Percentiles rank a stretch among this genome's conserved stretches.
Evolutionary conservation across 1,139 yeast genomes (phyloP).

Genomic region (Taphrina communis): DNA sequence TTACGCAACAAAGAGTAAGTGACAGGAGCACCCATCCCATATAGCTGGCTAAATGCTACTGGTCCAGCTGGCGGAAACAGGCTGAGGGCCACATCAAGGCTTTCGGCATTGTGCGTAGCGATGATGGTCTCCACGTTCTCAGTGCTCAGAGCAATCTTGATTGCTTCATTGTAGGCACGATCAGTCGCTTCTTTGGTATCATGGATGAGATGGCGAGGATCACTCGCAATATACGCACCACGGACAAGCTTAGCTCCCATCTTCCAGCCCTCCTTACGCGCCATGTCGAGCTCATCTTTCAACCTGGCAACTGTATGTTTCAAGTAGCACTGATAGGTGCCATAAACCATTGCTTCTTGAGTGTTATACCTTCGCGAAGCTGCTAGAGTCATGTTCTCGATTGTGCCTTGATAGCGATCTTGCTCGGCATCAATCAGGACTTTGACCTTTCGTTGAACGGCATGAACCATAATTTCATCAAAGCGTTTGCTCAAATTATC

Average conservation of each 20-base stretch:
- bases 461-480: slow-evolving; percentile 48
- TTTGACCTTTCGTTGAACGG: slow-evolving; percentile 74
- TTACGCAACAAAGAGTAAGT: slow-evolving; percentile 74
- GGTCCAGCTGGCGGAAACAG: slow-evolving; percentile 40
- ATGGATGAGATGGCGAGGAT: slow-evolving; percentile 79
- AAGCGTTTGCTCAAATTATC: slow-evolving; percentile 55
- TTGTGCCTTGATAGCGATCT: slow-evolving; percentile 84
- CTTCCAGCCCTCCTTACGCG: slow-evolving; percentile 66
- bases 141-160: slow-evolving; percentile 56
- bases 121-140: slow-evolving; percentile 74
- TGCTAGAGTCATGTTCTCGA: slow-evolving; percentile 84
- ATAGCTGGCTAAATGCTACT: slow-evolving; percentile 71
- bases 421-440: slow-evolving; percentile 94
- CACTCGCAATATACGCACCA: slow-evolving; percentile 95
- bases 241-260: slow-evolving; percentile 92
- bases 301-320: slow-evolving; percentile 70
- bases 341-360: slow-evolving; percentile 68
- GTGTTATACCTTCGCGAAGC: slow-evolving; percentile 77
- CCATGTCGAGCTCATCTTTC: slow-evolving; percentile 67
- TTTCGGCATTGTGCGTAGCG: slow-evolving; percentile 85
- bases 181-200: slow-evolving; percentile 80
- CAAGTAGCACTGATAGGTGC: slow-evolving; percentile 93
- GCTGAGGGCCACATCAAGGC: slow-evolving; percentile 57
- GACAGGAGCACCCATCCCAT: slow-evolving; percentile 95
- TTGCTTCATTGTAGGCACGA: slow-evolving; percentile 72